Evolutionary conservation across 441 rosid genomes (phyloP), one percentile per base, ranked within the genome.

Genomic region (Arabidopsis hybrid): DNA sequence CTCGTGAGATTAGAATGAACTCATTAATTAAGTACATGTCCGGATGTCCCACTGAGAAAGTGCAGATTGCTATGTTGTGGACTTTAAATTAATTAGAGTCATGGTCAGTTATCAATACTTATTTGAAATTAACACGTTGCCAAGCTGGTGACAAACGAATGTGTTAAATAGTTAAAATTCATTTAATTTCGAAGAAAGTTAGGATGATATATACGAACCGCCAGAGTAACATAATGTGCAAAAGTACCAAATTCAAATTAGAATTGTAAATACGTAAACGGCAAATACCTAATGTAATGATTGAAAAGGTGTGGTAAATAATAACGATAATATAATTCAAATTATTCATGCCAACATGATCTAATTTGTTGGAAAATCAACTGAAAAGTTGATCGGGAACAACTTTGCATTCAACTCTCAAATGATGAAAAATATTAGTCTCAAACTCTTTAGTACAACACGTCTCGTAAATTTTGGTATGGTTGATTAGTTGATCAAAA

Each of bases 181-280:
- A 29, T 26, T 26, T 52, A 17, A 49, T 49, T 8, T 6, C 26
- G 5, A 59, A 47, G 58, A 59, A 69, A 47, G 31, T 12, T 29
- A 8, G 16, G 36, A 71, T 51, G 57, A 56, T 56, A 17, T 8
- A 16, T 29, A 26, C 13, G 13, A 32, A 59, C 31, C 31, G 16
- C 7, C 8, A 8, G 1, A 50, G 21, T 52, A 18, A 18, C 21
- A 42, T 42, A 73, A n/a, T 26, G 42, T 73, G 77, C 32, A n/a
- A 46, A 46, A 65, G n/a, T 73, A 73, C 77, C 77, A 56, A 47
- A 65, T 59, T 46, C 10, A 56, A 32, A 55, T 9, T 12, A 17
- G 7, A 35, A 56, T 6, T 60, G 45, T 71, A 65, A 65, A 56
- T 64, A 73, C 65, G 65, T 47, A 57, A 55, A 73, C 72, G 43